Percentiles rank a stretch among this genome's conserved stretches.
These are phyloP conservation scores for Malassezia globosa DNA, from an alignment of 1,284 basidiomycete species.

Conservation along the genomic window DNA sequence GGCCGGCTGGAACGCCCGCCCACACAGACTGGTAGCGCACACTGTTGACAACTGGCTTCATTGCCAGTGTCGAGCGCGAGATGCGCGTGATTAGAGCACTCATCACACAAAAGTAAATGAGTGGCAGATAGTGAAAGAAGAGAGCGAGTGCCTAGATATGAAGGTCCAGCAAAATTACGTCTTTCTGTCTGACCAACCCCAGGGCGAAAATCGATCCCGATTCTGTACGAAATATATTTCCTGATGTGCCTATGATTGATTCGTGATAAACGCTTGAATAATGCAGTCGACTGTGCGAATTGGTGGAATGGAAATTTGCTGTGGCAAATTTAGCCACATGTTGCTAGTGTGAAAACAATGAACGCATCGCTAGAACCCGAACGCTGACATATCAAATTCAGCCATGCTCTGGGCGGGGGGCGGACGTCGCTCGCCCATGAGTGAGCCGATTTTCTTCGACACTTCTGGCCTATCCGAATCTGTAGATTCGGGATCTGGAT, in stretches of 20 bases:
- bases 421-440: slow-evolving; percentile 7
- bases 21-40: slow-evolving; percentile 59
- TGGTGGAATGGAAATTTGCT: no score
- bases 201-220: no score
- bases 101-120: neutral
- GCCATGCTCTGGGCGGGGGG: slow-evolving; percentile 11
- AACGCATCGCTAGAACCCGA: slow-evolving; percentile 9
- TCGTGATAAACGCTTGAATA: no score
- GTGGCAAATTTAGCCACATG: no score
- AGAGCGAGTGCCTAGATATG: no score
- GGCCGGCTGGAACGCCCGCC: slow-evolving; percentile 72
- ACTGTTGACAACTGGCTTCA: neutral
- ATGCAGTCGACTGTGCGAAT: no score
- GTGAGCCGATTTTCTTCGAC: slow-evolving; percentile 8
- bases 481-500: neutral
- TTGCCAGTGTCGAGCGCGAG: slow-evolving; percentile 10
- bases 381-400: slow-evolving; percentile 18
- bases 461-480: neutral
- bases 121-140: no score
- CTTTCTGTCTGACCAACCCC: no score
- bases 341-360: no score
- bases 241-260: no score
- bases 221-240: no score
- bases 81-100: neutral
- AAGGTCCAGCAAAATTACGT: no score